phyloP scores from a whole-genome alignment of 768 basidiomycete species.

The Suillus fuscotomentosus region DNA sequence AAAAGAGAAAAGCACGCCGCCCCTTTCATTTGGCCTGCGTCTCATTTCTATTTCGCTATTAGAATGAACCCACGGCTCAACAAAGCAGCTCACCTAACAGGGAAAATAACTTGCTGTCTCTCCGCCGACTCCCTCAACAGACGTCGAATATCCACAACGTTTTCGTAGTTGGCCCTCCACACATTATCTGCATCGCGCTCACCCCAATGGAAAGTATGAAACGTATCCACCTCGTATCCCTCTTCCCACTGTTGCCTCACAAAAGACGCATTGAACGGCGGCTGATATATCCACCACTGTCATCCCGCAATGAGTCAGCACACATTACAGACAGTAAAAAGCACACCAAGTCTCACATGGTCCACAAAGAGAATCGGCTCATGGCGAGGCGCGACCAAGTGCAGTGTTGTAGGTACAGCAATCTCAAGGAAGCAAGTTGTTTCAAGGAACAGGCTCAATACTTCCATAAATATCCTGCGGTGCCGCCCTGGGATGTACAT shows the following conservation, averaged over 20 bases:
- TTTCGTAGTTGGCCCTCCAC: constrained; percentile 34
- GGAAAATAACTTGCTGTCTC: constrained; percentile 33
- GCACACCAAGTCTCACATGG: constrained; percentile 32
- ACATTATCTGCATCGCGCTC: constrained; percentile 32
- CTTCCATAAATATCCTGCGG: constrained; percentile 38
- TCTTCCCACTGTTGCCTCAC: constrained; percentile 45
- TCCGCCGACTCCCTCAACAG: constrained; percentile 38
- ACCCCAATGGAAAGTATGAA: constrained; percentile 52
- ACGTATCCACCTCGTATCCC: constrained; percentile 50
- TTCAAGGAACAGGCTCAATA: constrained; percentile 42
- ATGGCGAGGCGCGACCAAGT: constrained; percentile 37
- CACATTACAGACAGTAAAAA: not conserved
- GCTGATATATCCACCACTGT: constrained; percentile 48
- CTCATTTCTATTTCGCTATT: not conserved
- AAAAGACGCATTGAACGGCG: constrained; percentile 45
- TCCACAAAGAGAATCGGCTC: constrained; percentile 48
- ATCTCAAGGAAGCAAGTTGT: constrained; percentile 52
- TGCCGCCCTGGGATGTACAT: constrained; percentile 47
- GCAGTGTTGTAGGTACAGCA: constrained; percentile 43
- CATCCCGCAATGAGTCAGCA: not conserved
- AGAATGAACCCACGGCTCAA: not conserved
- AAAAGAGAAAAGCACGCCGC: too few species aligned
- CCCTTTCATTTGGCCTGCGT: not conserved
- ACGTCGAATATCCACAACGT: constrained; percentile 36
- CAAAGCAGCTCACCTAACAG: constrained; percentile 1